phyloP scores from a whole-genome alignment of 2,329 filamentous ascomycete species.

The Teratosphaeria pseudoeucalypti region DNA sequence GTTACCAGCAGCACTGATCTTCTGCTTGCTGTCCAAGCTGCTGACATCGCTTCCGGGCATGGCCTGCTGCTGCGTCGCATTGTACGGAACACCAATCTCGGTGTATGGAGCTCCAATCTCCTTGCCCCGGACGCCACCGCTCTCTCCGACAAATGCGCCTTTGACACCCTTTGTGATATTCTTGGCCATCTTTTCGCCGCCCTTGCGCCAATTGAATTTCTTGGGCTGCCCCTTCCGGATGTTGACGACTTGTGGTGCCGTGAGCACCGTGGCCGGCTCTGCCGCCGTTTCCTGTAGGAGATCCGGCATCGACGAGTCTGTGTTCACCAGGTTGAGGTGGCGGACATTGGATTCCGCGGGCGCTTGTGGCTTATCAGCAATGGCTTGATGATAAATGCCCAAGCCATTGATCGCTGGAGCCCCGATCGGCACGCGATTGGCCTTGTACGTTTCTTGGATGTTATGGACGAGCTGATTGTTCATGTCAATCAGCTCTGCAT shows the following conservation, averaged over 20 bases:
- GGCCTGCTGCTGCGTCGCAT: conserved; percentile 17
- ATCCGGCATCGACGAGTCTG: conserved; percentile 30
- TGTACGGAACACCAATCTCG: conserved; percentile 21
- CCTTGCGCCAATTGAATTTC: conserved; percentile 99
- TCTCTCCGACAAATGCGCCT: conserved; percentile 60
- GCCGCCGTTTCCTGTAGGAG: conserved; percentile 51
- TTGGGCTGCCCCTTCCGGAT: conserved; percentile 88
- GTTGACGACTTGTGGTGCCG: conserved; percentile 85
- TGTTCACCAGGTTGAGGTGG: conserved; percentile 21
- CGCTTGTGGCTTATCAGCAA: conserved; percentile 7
- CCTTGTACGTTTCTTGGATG: conserved; percentile 88
- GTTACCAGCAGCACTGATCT: conserved; percentile 2
- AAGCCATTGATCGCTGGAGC: conserved; percentile 43
- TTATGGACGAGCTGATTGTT: conserved; percentile 93
- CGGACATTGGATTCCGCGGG: conserved; percentile 31
- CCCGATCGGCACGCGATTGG: conserved; percentile 43
- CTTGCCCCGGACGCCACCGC: conserved; percentile 10
- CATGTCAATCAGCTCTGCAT: conserved; percentile 84
- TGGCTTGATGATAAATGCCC: conserved; percentile 44
- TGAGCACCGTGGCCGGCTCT: conserved; percentile 47
- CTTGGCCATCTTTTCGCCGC: conserved; percentile 84
- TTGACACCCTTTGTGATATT: conserved; percentile 91
- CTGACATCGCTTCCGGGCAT: conserved; percentile 21
- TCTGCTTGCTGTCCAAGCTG: conserved; percentile 15
- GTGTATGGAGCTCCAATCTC: conserved; percentile 26